phyloP scores from a whole-genome alignment of 768 basidiomycete genomes.

The Termitomyces sp. region DNA sequence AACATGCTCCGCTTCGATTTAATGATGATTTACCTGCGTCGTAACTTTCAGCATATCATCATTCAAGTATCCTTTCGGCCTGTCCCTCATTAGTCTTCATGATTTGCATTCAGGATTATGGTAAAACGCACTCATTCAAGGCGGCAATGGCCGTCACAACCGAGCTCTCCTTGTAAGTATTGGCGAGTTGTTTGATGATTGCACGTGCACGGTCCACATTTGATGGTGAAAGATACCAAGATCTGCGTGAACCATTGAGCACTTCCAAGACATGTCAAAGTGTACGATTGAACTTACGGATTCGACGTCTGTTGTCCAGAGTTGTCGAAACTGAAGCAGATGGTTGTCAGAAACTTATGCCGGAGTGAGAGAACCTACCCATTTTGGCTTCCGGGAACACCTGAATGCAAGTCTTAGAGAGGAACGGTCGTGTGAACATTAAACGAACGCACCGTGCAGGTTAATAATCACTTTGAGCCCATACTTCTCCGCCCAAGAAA shows the following conservation, averaged over 20 bases:
- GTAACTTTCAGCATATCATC: slow-evolving; percentile 41
- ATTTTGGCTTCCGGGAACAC: slow-evolving; percentile 84
- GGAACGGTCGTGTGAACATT: too few relatives aligned
- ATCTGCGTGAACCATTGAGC: slow-evolving; percentile 20
- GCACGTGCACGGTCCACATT: slow-evolving; percentile 64
- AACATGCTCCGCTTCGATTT: neutral
- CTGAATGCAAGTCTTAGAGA: slow-evolving; percentile 19
- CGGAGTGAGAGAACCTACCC: slow-evolving; percentile 30
- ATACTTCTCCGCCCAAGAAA: slow-evolving; percentile 62
- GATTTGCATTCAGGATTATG: slow-evolving; percentile 31
- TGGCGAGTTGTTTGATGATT: slow-evolving; percentile 58
- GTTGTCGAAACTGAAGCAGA: slow-evolving; percentile 62
- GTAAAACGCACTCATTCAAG: slow-evolving; percentile 61
- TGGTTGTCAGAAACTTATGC: neutral
- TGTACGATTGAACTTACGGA: slow-evolving; percentile 35
- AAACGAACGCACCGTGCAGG: slow-evolving; percentile 44
- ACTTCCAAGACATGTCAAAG: slow-evolving; percentile 1
- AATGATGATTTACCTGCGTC: slow-evolving; percentile 28
- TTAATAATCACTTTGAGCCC: slow-evolving; percentile 81
- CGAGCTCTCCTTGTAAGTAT: slow-evolving; percentile 48
- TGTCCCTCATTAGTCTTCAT: slow-evolving; percentile 48
- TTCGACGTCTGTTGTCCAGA: slow-evolving; percentile 59
- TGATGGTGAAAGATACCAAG: slow-evolving; percentile 62
- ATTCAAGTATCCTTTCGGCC: neutral
- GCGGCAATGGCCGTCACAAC: slow-evolving; percentile 68